Evolutionary conservation across 169 alveolate genomes (phyloP).

Genomic region (Eimeria maxima): DNA sequence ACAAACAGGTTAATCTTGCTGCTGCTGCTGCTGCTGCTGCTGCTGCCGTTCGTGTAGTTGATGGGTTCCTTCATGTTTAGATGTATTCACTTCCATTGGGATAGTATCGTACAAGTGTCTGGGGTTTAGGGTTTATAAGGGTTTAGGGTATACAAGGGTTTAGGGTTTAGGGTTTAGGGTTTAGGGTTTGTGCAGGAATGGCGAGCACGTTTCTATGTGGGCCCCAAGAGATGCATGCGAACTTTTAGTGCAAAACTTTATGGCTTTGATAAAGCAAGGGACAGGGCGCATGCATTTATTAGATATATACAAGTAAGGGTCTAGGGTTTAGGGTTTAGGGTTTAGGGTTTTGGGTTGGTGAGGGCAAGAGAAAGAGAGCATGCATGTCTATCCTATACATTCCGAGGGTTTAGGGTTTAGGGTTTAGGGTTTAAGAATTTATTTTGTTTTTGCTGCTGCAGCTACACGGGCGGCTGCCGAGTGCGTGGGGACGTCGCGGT

Average conservation of each 20-base stretch:
- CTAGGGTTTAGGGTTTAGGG: conserved; percentile 44
- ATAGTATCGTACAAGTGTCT: too few species aligned
- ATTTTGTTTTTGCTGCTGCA: background rate
- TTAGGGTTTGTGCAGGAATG: too few species aligned
- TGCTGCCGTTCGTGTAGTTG: background rate
- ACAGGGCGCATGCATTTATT: background rate
- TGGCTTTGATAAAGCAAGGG: background rate
- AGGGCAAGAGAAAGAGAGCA: background rate
- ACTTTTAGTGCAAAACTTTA: background rate
- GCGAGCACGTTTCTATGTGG: too few species aligned
- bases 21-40: conserved; percentile 3
- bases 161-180: background rate
- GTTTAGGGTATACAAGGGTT: conserved; percentile 2
- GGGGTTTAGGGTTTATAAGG: background rate
- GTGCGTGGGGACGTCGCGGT: background rate
- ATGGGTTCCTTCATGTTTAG: too few species aligned
- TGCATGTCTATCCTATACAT: too few species aligned
- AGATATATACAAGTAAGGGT: background rate
- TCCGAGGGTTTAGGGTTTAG: conserved; percentile 12
- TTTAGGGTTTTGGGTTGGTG: background rate
- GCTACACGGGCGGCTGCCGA: conserved; percentile 18
- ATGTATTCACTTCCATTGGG: too few species aligned
- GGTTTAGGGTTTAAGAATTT: background rate
- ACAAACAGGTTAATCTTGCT: background rate
- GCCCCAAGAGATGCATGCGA: too few species aligned